Conservation (phyloP, 192 early-diverging fungal species). For the Gonapodya prolifera region DNA sequence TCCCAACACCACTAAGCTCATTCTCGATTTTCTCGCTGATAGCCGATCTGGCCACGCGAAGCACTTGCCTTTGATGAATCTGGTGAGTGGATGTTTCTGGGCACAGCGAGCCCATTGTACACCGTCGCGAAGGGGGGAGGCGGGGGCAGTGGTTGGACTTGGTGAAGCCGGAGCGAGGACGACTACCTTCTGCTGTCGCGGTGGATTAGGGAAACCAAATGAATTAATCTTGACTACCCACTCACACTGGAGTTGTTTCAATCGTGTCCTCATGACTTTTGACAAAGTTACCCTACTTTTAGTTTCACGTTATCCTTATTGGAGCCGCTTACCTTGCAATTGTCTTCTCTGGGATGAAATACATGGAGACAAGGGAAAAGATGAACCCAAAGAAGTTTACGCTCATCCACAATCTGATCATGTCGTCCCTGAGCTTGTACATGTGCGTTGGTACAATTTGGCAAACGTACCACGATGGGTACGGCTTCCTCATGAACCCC, state of each 20-base stretch:
- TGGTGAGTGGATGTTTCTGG: neutral
- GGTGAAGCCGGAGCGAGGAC: neutral
- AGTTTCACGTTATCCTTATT: constrained; percentile 43
- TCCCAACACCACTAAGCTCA: neutral
- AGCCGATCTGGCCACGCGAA: neutral
- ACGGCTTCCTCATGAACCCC: constrained; percentile 35
- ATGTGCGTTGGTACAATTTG: constrained; percentile 32
- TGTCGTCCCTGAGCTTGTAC: constrained; percentile 39
- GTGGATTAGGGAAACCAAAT: neutral
- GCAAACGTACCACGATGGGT: constrained; percentile 30
- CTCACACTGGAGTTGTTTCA: too few relatives aligned
- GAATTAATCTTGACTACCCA: neutral
- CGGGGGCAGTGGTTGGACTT: neutral
- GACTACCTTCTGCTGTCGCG: neutral
- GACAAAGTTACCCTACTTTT: neutral
- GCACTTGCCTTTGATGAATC: constrained; percentile 49
- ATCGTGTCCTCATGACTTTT: neutral
- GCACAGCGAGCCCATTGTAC: neutral
- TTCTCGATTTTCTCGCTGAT: neutral
- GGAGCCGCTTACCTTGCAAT: constrained; percentile 24
- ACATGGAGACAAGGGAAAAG: constrained; percentile 32
- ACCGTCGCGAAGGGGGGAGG: neutral
- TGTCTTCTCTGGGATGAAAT: constrained; percentile 30
- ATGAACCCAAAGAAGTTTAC: constrained; percentile 33
- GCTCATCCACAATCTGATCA: constrained; percentile 36